phyloP scores from a whole-genome alignment of 345 rosid species.

The Barbarea vulgaris region DNA sequence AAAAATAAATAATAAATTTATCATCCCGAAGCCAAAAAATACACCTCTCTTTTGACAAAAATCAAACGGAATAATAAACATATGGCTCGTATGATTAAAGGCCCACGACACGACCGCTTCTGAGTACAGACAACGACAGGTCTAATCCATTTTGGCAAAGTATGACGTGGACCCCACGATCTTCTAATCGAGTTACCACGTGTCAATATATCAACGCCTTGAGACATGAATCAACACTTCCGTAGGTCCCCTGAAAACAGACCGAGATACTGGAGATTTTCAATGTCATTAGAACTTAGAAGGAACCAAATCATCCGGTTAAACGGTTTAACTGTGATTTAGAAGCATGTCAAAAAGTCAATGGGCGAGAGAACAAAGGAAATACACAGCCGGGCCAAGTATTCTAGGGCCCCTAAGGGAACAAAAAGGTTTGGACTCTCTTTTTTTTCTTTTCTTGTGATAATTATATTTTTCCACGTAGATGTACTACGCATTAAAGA shows the following conservation, averaged over 20 bases:
- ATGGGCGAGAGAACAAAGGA: not conserved
- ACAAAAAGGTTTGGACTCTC: not conserved
- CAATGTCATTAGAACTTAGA: not conserved
- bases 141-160: conserved; percentile 1
- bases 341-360: not conserved
- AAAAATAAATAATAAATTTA: not conserved
- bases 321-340: not conserved
- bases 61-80: not conserved
- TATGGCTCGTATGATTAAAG: not conserved
- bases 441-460: not conserved
- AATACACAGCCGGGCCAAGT: not conserved
- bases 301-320: not conserved
- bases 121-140: conserved; percentile 8
- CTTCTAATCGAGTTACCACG: not conserved
- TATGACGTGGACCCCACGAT: not conserved
- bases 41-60: not conserved
- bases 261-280: not conserved
- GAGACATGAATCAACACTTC: conserved; percentile 2
- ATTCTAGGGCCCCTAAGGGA: not conserved
- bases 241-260: not conserved
- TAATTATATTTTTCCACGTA: not conserved
- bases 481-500: no score
- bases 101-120: conserved; percentile 15
- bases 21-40: not conserved
- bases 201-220: not conserved